Base-by-base conservation (phyloP, 352 stramenopile species). In the Pythium vanterpoolii region DNA sequence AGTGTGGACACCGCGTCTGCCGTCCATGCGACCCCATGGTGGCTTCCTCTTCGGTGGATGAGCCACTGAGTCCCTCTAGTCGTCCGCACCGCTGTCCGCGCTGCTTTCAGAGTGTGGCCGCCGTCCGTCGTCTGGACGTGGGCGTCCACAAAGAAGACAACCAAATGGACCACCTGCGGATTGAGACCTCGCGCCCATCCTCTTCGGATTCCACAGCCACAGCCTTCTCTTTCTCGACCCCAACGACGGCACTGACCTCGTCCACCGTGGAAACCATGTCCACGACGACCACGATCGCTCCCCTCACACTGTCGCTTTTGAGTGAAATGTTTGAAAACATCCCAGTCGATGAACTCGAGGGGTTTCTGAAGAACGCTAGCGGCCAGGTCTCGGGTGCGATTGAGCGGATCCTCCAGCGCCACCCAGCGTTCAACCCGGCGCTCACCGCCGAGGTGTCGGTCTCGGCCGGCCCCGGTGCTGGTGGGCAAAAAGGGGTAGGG, bases 261-360 rank as follows among this genome's bases (percentile, higher is more conserved):
- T n/a, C 56, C 45, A 44, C 49, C n/a, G 59, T 60, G 31, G 33
- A 33, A 4, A 48, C 28, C 14, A 26, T 42, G 23, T 39, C 47
- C 45, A 34, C 56, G 0, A 26, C 56, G 0, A 39, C 57, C 34
- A 45, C 53, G 0, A 67, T 88, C n/a, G 85, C 81, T 19, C 64
- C 76, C 2, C 42, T 84, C 34, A 84, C 83, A 44, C 48, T 90
- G 33, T 87, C 81, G 7, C 66, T 90, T 30, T 24, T 94, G 21
- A 71, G 72, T 5, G 85, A 94, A 50, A 64, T 94, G 31, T 92
- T 94, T 36, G 79, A 89, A 26, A 71, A 62, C 28, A 86, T 94
- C 45, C 52, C 80, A 0, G 55, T 86, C n/a, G 71, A 86, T 11
- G 78, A 94, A 16, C 42, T 94, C 5, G 77, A 90, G 45, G 30